Base-by-base conservation (phyloP, 768 basidiomycete genomes). In the Lactifluus piperatus region DNA sequence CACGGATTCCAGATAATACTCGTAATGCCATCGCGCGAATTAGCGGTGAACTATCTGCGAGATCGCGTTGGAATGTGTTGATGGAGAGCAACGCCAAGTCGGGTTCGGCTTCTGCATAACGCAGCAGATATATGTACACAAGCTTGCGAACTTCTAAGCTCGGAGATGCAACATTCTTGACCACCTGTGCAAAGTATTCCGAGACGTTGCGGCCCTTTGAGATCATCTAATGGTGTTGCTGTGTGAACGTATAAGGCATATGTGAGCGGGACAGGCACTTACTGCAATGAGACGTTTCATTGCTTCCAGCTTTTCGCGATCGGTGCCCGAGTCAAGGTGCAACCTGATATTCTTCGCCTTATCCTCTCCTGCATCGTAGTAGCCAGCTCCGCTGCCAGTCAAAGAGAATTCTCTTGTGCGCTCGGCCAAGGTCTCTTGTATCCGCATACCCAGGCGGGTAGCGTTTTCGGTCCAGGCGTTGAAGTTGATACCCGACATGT, bases 31-130 rank as follows among this genome's bases (percentile, higher is more conserved):
- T 95, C 13, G 94, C 93, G 22, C 97, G 85, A 58, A 98, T 97
- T 66, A 97, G 81, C 0, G 94, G 95, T 62, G 88, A 97, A 32
- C 85, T 76, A 67, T 98, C 97, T 4, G 86, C 84, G 30, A 99
- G 77, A 73, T 99, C 97, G 72, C 91, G 92, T 71, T 99, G 97
- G 69, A 98, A 97, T 1, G 95, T 95, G 74, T 99, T 99, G 76
- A 99, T 95, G 3, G 94, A 94, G 30, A 99, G 79, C 50, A 99
- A 74, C 1, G 95, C 90, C 49, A 98, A 84, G 71, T 98, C 97
- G 14, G 97, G 94, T 67, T 97, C 94, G 34, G 85, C 82, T 43
- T 90, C 85, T 51, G 97, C 93, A 72, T 97, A 94, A 60, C 92
- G 86, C 46, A 98, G 76, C 64, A 99, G 85, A 75, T 95, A 99